Evolutionary conservation across 495 filamentous ascomycete genomes (phyloP).

Genomic region (Friedmanniomyces simplex): DNA sequence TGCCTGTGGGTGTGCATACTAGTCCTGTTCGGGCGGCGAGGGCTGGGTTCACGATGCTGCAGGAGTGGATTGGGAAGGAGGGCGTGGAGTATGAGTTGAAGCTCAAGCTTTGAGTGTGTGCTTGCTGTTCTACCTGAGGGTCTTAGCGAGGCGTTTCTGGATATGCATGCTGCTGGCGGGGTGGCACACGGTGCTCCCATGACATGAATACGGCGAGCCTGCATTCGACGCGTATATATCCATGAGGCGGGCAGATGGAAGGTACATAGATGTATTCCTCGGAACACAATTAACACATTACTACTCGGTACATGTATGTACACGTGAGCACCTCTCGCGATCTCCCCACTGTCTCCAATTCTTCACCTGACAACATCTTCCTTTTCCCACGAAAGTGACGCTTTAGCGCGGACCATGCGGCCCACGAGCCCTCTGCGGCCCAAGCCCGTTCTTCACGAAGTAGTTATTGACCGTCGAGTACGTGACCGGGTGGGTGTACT

Average conservation of each 20-base stretch:
- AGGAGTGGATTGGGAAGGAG: conserved; percentile 17
- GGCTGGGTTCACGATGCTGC: conserved; percentile 11
- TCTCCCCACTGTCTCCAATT: too few species aligned
- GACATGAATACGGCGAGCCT: too few species aligned
- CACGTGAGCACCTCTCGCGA: too few species aligned
- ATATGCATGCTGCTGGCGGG: too few species aligned
- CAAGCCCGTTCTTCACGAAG: conserved; percentile 10
- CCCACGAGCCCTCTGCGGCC: too few species aligned
- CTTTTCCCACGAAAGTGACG: too few species aligned
- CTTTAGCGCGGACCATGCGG: too few species aligned
- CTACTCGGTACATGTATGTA: background rate
- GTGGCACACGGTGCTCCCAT: too few species aligned
- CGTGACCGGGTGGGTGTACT: conserved; percentile 18
- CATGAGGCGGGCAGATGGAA: background rate
- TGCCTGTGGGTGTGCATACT: conserved; percentile 14
- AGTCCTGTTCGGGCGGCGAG: conserved; percentile 12
- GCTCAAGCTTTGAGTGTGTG: conserved; percentile 9
- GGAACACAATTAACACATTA: background rate
- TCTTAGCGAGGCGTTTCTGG: background rate
- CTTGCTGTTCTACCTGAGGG: background rate
- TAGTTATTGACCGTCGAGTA: conserved; percentile 17
- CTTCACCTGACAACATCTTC: too few species aligned
- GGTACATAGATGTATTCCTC: background rate
- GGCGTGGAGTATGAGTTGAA: conserved; percentile 9
- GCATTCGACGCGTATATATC: background rate